phyloP scores from a whole-genome alignment of 306 rosid genomes.

The Cucurbita maxima region DNA sequence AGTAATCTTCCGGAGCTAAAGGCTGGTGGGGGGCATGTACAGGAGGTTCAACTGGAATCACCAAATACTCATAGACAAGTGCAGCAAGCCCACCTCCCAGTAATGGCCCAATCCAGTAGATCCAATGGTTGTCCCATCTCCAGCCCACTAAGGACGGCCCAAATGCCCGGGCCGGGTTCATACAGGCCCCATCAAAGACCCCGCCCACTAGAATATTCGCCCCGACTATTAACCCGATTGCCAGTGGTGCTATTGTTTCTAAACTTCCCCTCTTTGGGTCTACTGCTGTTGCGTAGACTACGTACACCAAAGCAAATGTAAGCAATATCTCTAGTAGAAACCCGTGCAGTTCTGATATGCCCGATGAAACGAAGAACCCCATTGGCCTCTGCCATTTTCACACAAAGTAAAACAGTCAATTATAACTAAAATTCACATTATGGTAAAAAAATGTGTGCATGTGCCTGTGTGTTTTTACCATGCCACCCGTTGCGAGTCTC shows the following conservation, averaged over 20 bases:
- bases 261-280: constrained; percentile 73
- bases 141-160: constrained; percentile 88
- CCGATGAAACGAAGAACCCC: constrained; percentile 37
- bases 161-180: constrained; percentile 93
- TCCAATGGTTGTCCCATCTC: constrained; percentile 88
- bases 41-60: constrained; percentile 64
- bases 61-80: constrained; percentile 52
- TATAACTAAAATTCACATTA: too few species aligned
- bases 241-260: constrained; percentile 61
- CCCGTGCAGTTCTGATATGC: constrained; percentile 39
- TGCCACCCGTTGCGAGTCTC: constrained; percentile 64
- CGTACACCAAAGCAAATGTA: constrained; percentile 75
- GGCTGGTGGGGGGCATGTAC: constrained; percentile 70
- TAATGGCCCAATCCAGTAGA: constrained; percentile 87
- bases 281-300: constrained; percentile 67
- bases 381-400: constrained; percentile 40
- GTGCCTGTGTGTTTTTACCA: constrained; percentile 24
- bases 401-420: too few species aligned
- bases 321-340: constrained; percentile 55
- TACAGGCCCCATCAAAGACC: constrained; percentile 84
- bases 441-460: neutral
- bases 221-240: constrained; percentile 70
- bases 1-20: constrained; percentile 89
- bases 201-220: constrained; percentile 82
- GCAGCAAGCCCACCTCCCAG: constrained; percentile 78